Base-by-base conservation (phyloP, 257 asterid genomes). In the Penstemon barbatus region DNA sequence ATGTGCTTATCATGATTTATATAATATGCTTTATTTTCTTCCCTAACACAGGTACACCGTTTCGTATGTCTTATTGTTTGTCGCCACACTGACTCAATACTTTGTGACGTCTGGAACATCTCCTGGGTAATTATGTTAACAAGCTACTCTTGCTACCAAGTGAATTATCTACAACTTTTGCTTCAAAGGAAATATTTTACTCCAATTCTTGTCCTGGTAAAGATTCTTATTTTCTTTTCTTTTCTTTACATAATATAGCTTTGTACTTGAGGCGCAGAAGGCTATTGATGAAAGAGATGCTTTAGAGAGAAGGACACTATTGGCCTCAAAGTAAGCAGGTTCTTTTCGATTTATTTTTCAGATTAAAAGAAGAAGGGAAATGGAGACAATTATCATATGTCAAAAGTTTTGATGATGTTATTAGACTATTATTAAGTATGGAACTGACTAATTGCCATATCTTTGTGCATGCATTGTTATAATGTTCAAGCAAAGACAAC, bases 401-500 rank as follows among this genome's bases (percentile, higher is more conserved):
- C 45, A 54, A 25, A 68, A 12, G 33, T 58, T 57, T 6, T 49
- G 67, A 6, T 54, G 52, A 48, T 63, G 13, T 12, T 50, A 39
- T 56, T 51, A 65, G 41, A 53, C 5, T 75, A 12, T 70, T 6
- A 15, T 49, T 40, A 50, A 57, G 41, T 66, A 56, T 71, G 55
- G 53, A 73, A 43, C 71, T 73, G 74, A 76, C 87, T 88, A 78
- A 78, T 79, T 78, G 78, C 55, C 70, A 59, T 69, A 48, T 65
- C 68, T 80, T 72, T 72, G 79, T 64, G 48, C 58, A 19, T 71
- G 67, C 75, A 66, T 75, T 85, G 85, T 82, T 82, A 74, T 76
- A 84, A 87, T 81, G 97, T 78, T 87, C 84, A 88, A 90, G 95
- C 86, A 88, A 93, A 91, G 97, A 83, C 97, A 89, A 75, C 95